Conservation (phyloP, 163 green algal species). For the Trebouxia gelatinosa region DNA sequence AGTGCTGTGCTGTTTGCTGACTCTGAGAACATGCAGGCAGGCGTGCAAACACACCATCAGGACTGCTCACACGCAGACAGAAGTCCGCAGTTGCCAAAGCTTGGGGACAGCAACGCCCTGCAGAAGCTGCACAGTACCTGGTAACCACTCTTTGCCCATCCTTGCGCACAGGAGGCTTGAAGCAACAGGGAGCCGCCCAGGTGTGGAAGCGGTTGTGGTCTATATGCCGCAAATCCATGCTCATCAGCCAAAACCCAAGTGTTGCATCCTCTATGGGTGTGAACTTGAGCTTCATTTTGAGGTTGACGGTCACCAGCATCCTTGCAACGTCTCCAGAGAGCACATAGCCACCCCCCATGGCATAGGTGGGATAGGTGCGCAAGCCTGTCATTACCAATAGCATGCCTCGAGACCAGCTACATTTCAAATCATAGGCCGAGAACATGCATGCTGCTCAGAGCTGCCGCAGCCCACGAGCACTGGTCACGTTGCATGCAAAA, state of each 20-base stretch:
- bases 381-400: conserved; percentile 34
- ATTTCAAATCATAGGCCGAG: too few species aligned
- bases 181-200: conserved; percentile 59
- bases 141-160: conserved; percentile 49
- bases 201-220: conserved; percentile 55
- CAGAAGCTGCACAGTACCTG: conserved; percentile 33
- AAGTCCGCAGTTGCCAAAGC: too few species aligned
- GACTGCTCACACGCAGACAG: too few species aligned
- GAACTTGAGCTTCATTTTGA: conserved; percentile 52
- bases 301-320: conserved; percentile 47
- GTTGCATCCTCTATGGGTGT: conserved; percentile 63
- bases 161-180: conserved; percentile 47
- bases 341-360: conserved; percentile 60
- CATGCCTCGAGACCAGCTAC: too few species aligned
- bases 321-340: conserved; percentile 50
- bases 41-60: too few species aligned
- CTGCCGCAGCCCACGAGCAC: too few species aligned
- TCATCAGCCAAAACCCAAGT: conserved; percentile 58
- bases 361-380: conserved; percentile 58
- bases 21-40: too few species aligned
- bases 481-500: too few species aligned
- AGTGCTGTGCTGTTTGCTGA: too few species aligned
- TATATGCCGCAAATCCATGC: conserved; percentile 57
- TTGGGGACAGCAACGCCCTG: too few species aligned
- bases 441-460: too few species aligned